These are phyloP conservation scores for Nepenthes mirabilis DNA, from an alignment of 148 eudicot genomes.

Conservation along the genomic window DNA sequence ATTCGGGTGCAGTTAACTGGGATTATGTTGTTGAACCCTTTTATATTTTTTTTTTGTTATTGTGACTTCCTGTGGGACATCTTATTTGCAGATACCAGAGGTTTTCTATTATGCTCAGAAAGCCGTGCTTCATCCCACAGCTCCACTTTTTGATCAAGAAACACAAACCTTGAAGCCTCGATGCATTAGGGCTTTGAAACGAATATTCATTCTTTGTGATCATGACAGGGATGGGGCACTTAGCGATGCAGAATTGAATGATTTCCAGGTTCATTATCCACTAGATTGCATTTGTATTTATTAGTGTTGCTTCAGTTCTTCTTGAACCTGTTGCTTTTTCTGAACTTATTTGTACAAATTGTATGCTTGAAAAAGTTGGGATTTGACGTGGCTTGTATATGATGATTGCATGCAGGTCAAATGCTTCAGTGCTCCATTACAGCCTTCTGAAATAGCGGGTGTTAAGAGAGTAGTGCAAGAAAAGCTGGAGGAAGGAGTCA, in stretches of 20 bases:
- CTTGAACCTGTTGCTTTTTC: no score
- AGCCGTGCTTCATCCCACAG: slow-evolving; percentile 89
- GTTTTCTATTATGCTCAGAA: slow-evolving; percentile 95
- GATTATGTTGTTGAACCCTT: neutral
- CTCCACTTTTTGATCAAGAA: slow-evolving; percentile 88
- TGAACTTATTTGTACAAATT: neutral
- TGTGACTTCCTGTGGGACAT: neutral
- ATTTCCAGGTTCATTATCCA: slow-evolving; percentile 56
- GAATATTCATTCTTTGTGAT: slow-evolving; percentile 88
- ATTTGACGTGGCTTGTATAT: neutral
- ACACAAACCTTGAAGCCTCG: slow-evolving; percentile 75
- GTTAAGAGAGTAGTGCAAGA: slow-evolving; percentile 98
- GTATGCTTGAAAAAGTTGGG: neutral
- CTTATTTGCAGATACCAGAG: slow-evolving; percentile 64
- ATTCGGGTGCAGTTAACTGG: neutral
- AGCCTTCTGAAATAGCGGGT: slow-evolving; percentile 80
- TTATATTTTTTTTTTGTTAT: neutral
- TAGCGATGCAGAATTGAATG: slow-evolving; percentile 84
- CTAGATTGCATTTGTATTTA: neutral
- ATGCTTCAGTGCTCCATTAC: slow-evolving; percentile 93
- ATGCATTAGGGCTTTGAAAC: slow-evolving; percentile 79
- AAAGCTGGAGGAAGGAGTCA: slow-evolving; percentile 76
- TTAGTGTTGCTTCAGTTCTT: neutral
- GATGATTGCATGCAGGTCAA: slow-evolving; percentile 51
- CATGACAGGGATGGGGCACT: slow-evolving; percentile 86